phyloP scores from a whole-genome alignment of 352 stramenopile genomes.

The Thalassiosira hispida region DNA sequence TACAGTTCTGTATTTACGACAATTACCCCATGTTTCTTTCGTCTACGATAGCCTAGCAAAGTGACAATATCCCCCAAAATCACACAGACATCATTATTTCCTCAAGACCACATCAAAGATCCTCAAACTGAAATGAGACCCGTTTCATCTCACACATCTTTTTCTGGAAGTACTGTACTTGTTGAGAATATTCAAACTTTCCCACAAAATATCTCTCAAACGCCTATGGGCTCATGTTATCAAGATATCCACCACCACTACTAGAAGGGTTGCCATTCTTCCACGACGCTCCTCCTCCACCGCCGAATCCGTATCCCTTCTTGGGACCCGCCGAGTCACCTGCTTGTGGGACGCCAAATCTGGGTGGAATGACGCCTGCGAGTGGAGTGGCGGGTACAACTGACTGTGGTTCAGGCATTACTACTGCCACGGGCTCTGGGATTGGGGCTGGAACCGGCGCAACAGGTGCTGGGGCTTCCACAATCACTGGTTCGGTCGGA shows the following conservation, averaged over 20 bases:
- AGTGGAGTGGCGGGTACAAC: not conserved
- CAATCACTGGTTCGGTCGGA: not conserved
- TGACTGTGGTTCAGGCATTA: not conserved
- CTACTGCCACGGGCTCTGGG: not conserved
- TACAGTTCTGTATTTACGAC: too few species aligned
- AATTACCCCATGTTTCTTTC: too few species aligned
- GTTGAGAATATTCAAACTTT: too few species aligned
- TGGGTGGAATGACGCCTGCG: not conserved
- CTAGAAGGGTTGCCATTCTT: conserved; percentile 3
- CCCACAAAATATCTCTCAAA: too few species aligned
- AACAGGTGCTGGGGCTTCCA: not conserved
- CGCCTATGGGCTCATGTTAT: conserved; percentile 14
- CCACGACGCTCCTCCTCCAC: not conserved
- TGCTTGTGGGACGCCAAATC: not conserved
- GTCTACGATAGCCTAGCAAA: too few species aligned
- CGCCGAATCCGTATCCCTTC: not conserved
- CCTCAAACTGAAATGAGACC: too few species aligned
- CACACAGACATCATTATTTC: too few species aligned
- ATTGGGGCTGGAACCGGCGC: not conserved
- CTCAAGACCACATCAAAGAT: too few species aligned
- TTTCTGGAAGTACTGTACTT: too few species aligned
- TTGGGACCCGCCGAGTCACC: not conserved
- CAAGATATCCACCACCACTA: conserved; percentile 10
- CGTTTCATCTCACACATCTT: too few species aligned
- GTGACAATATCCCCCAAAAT: too few species aligned